Conservation (phyloP, 1,284 basidiomycete genomes). For the Taiwanofungus camphoratus region DNA sequence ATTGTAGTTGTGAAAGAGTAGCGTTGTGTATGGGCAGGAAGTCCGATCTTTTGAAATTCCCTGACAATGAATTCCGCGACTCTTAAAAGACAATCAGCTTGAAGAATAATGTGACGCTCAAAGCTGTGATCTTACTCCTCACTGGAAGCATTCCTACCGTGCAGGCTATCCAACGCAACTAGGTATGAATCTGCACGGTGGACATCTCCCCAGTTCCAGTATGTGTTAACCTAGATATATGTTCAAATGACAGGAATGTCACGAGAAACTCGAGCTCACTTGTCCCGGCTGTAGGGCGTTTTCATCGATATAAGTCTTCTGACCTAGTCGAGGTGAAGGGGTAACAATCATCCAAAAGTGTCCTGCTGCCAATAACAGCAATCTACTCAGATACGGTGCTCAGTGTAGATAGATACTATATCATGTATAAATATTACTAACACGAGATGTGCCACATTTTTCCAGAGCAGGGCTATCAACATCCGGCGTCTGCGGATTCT, state of each 20-base stretch:
- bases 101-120: background rate
- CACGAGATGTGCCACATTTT: background rate
- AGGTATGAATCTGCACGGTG: conserved; percentile 78
- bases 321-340: conserved; percentile 60
- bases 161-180: conserved; percentile 57
- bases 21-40: conserved; percentile 61
- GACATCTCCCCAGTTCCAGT: conserved; percentile 88
- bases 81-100: conserved; percentile 32
- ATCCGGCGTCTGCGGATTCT: conserved; percentile 35
- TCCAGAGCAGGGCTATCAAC: conserved; percentile 18
- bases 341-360: conserved; percentile 73
- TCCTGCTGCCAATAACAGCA: conserved; percentile 54
- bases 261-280: conserved; percentile 36
- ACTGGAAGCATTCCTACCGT: conserved; percentile 59
- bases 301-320: conserved; percentile 82
- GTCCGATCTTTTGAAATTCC: conserved; percentile 67
- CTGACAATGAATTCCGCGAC: conserved; percentile 36
- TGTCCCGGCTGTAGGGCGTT: conserved; percentile 90
- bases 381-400: conserved; percentile 30
- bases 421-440: background rate
- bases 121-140: conserved; percentile 50
- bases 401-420: background rate
- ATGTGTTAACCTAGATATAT: conserved; percentile 66
- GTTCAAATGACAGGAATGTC: background rate
- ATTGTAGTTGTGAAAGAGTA: conserved; percentile 53